phyloP scores from a whole-genome alignment of 1,284 basidiomycete species.

The Neolentinus lepideus region DNA sequence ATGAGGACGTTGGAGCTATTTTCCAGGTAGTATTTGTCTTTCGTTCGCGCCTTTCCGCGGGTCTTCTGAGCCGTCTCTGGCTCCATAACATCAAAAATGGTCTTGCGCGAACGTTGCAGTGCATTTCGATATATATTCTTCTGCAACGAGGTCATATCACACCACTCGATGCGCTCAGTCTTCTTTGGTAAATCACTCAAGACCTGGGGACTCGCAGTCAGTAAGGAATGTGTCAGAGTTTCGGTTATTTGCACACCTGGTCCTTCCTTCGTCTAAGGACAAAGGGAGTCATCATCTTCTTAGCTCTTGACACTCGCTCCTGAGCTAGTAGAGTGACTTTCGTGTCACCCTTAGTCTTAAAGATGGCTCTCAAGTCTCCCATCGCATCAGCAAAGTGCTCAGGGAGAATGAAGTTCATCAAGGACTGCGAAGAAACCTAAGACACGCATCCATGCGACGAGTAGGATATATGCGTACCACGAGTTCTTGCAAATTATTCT shows the following conservation, averaged over 20 bases:
- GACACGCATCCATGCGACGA: background rate
- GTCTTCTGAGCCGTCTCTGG: constrained; percentile 27
- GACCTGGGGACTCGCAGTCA: constrained; percentile 46
- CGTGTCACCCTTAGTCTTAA: constrained; percentile 90
- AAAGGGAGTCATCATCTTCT: constrained; percentile 99
- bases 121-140: constrained; percentile 82
- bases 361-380: constrained; percentile 85
- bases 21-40: constrained; percentile 68
- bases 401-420: constrained; percentile 98
- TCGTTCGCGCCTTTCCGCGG: constrained; percentile 36
- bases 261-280: constrained; percentile 94
- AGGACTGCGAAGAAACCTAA: constrained; percentile 50
- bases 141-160: constrained; percentile 86
- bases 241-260: constrained; percentile 41
- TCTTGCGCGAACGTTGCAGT: constrained; percentile 79
- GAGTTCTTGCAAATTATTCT: constrained; percentile 89
- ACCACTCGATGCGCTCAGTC: constrained; percentile 89
- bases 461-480: constrained; percentile 55
- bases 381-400: constrained; percentile 77
- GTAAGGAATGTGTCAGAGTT: background rate
- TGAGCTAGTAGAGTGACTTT: constrained; percentile 84
- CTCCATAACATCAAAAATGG: constrained; percentile 54
- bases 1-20: constrained; percentile 89
- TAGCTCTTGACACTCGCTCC: constrained; percentile 88
- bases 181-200: constrained; percentile 91